Evolutionary conservation across 2,329 filamentous ascomycete species (phyloP).

Genomic region (Epichloe brachyelytri): DNA sequence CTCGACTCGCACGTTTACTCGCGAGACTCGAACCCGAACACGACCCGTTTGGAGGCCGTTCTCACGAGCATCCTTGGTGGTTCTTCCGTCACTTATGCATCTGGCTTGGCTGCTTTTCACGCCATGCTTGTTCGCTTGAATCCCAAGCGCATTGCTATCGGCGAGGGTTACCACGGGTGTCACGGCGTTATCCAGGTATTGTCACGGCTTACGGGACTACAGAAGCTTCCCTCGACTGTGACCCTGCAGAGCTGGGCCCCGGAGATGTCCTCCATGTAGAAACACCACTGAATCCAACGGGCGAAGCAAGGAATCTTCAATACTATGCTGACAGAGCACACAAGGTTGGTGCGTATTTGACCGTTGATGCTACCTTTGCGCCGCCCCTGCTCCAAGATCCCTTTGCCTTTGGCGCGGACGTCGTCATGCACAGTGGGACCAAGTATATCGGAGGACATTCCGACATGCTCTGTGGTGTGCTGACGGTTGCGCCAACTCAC

Average conservation of each 20-base stretch:
- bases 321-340: constrained; percentile 62
- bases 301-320: constrained; percentile 62
- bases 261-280: constrained; percentile 87
- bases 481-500: constrained; percentile 47
- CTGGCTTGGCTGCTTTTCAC: constrained; percentile 80
- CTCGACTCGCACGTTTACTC: constrained; percentile 70
- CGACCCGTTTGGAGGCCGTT: constrained; percentile 72
- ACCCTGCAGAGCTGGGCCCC: constrained; percentile 49
- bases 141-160: constrained; percentile 71
- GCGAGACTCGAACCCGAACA: constrained; percentile 64
- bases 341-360: constrained; percentile 57
- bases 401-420: constrained; percentile 66
- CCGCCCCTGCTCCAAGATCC: constrained; percentile 84
- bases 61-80: constrained; percentile 60
- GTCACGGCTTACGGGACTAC: constrained; percentile 60
- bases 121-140: constrained; percentile 74
- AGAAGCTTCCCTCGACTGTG: constrained; percentile 60
- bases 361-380: constrained; percentile 84
- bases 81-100: constrained; percentile 64
- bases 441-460: constrained; percentile 96
- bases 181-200: constrained; percentile 71
- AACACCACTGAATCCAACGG: constrained; percentile 85
- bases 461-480: constrained; percentile 79
- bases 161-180: constrained; percentile 83
- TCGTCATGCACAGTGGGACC: constrained; percentile 84